Conservation (phyloP, 179 eudicot genomes). For the Amaranthus tricolor region DNA sequence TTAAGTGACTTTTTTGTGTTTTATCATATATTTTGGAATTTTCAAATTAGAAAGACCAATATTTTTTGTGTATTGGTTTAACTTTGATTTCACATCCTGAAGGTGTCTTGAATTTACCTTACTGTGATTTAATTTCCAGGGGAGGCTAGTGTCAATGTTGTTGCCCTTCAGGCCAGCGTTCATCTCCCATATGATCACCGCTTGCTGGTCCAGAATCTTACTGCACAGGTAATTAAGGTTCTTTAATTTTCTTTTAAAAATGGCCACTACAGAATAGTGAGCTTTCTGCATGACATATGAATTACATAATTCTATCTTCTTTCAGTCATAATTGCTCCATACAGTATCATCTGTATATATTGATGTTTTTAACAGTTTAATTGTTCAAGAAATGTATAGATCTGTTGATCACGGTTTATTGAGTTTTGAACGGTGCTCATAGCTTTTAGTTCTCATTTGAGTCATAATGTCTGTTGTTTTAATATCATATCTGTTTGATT, state of each 20-base stretch:
- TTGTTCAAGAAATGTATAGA: not conserved
- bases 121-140: slow-evolving; percentile 37
- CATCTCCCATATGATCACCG: slow-evolving; percentile 78
- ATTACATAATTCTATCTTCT: not conserved
- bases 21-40: too few species aligned
- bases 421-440: not conserved
- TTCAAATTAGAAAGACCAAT: too few species aligned
- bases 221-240: slow-evolving; percentile 57
- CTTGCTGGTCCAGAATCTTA: slow-evolving; percentile 74
- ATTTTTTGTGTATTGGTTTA: too few species aligned
- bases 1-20: not conserved
- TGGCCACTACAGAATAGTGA: not conserved
- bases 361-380: not conserved
- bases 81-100: not conserved
- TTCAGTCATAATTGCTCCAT: not conserved
- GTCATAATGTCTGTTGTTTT: not conserved
- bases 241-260: not conserved
- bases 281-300: not conserved
- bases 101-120: not conserved
- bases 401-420: not conserved
- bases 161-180: slow-evolving; percentile 75
- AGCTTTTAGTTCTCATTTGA: not conserved
- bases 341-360: not conserved
- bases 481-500: not conserved
- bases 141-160: slow-evolving; percentile 57